Conservation (phyloP, 495 filamentous ascomycete species). For the Talaromyces adpressus region DNA sequence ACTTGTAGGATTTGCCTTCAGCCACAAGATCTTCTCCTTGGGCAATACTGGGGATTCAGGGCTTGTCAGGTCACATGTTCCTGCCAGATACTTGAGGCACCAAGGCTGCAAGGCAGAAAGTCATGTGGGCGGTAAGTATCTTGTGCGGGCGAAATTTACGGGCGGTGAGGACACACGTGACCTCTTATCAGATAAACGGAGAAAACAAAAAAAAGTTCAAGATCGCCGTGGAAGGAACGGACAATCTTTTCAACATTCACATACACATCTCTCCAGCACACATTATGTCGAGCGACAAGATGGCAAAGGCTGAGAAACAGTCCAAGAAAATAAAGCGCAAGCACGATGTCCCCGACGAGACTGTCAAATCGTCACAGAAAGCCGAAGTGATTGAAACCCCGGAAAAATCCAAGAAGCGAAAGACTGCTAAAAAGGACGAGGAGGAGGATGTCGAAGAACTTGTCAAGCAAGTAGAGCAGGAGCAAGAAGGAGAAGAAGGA, state of each 20-base stretch:
- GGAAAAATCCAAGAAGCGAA: constrained; percentile 7
- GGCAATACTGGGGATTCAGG: neutral
- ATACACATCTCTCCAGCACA: neutral
- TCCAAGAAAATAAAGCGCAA: constrained; percentile 8
- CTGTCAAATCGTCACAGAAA: constrained; percentile 1
- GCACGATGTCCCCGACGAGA: neutral
- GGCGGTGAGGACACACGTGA: neutral
- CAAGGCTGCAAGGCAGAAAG: neutral
- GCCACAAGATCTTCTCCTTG: neutral
- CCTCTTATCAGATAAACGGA: neutral
- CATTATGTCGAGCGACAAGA: constrained; percentile 7
- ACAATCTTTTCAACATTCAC: neutral
- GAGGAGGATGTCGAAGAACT: neutral
- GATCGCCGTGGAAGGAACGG: neutral
- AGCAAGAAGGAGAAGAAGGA: neutral
- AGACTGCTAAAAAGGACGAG: constrained; percentile 4
- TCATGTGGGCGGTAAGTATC: neutral
- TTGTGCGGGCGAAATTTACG: neutral
- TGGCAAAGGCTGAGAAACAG: neutral
- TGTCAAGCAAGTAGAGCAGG: neutral
- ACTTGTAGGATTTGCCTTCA: neutral
- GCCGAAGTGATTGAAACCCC: neutral
- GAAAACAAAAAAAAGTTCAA: neutral
- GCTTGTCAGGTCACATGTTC: neutral
- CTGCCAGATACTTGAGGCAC: neutral